Evolutionary conservation across 148 eudicot species (phyloP).

Genomic region (Cornus suecica): DNA sequence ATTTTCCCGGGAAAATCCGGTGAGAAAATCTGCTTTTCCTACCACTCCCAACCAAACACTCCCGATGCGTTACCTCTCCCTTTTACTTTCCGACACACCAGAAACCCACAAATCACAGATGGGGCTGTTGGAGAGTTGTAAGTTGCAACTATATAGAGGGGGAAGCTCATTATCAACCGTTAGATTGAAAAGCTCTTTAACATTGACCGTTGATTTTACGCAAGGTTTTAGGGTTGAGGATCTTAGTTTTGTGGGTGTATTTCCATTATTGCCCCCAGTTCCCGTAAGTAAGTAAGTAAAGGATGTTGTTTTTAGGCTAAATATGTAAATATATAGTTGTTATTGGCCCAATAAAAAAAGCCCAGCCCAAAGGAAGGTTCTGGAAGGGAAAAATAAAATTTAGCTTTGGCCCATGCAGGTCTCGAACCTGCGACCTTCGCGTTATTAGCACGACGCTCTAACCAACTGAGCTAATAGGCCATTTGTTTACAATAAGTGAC

Average conservation of each 20-base stretch:
- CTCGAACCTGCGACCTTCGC: constrained; percentile 81
- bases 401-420: constrained; percentile 60
- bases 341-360: too few species aligned
- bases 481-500: neutral
- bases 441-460: constrained; percentile 73
- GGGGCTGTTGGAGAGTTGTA: neutral
- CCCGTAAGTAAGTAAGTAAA: too few species aligned
- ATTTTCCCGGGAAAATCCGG: neutral
- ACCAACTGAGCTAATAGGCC: constrained; percentile 68
- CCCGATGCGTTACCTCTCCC: neutral
- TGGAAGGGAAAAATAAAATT: neutral
- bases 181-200: neutral
- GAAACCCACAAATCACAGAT: neutral
- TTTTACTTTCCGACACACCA: neutral
- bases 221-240: too few species aligned
- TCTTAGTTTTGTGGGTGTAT: too few species aligned
- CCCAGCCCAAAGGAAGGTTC: too few species aligned
- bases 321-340: too few species aligned
- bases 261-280: too few species aligned
- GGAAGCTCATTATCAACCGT: neutral
- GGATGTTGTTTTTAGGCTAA: too few species aligned
- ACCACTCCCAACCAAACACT: constrained; percentile 1
- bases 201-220: neutral
- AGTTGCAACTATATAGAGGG: neutral
- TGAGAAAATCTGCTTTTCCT: neutral